phyloP scores from a whole-genome alignment of 2,329 filamentous ascomycete species.

The Exophiala viscosa region DNA sequence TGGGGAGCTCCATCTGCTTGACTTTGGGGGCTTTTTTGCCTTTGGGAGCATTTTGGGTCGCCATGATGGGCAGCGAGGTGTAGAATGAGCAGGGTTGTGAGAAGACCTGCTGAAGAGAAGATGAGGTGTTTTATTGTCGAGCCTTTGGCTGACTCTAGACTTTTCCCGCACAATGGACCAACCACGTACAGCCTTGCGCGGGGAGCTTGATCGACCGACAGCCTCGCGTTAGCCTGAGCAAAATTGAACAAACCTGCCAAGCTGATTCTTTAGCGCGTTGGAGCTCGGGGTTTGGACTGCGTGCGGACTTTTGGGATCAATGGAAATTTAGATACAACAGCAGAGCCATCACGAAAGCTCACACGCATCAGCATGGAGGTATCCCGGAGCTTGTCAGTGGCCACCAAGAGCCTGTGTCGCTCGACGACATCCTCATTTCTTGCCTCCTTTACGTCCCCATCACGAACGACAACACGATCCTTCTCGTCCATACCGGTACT shows the following conservation, averaged over 20 bases:
- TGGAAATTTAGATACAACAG: background rate
- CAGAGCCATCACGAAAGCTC: background rate
- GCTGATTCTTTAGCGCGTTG: background rate
- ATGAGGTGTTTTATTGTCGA: slow-evolving; percentile 7
- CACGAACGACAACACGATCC: slow-evolving; percentile 11
- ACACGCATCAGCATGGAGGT: slow-evolving; percentile 13
- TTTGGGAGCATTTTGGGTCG: slow-evolving; percentile 20
- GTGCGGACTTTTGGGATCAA: background rate
- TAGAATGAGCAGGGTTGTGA: background rate
- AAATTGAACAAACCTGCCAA: slow-evolving; percentile 1
- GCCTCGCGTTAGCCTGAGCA: background rate
- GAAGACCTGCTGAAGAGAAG: background rate
- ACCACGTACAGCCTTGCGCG: background rate
- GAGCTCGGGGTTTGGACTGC: background rate
- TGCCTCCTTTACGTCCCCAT: slow-evolving; percentile 10
- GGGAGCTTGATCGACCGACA: background rate
- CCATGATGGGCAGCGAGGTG: slow-evolving; percentile 11
- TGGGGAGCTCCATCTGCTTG: slow-evolving; percentile 32
- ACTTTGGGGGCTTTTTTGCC: slow-evolving; percentile 29
- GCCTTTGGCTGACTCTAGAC: slow-evolving; percentile 8
- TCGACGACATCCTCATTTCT: slow-evolving; percentile 23
- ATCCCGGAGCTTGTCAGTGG: slow-evolving; percentile 13
- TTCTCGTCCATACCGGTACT: slow-evolving; percentile 30
- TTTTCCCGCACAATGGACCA: slow-evolving; percentile 10
- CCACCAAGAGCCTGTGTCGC: slow-evolving; percentile 13